Conservation (phyloP, 192 early-diverging fungal species). For the Linnemannia zychae region DNA sequence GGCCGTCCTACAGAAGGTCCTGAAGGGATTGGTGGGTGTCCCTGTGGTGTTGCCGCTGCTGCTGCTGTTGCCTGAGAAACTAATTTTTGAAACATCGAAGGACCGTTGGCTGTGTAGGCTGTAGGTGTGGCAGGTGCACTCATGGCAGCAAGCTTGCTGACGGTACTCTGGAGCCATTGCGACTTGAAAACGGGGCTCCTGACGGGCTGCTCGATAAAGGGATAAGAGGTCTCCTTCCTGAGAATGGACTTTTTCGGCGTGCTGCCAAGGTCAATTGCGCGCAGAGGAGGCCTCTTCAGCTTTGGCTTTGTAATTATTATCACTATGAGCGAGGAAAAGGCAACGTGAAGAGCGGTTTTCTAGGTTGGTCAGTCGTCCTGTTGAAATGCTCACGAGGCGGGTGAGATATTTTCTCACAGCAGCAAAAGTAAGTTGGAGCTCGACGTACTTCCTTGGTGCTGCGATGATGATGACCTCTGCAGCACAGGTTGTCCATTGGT, state of each 20-base stretch:
- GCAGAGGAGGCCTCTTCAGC: slow-evolving; percentile 45
- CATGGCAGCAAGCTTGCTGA: slow-evolving; percentile 50
- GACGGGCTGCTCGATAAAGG: slow-evolving; percentile 44
- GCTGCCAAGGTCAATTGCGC: slow-evolving; percentile 27
- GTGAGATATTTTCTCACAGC: not conserved
- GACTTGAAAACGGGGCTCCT: slow-evolving; percentile 52
- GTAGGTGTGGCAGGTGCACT: slow-evolving; percentile 47
- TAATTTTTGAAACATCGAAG: slow-evolving; percentile 50
- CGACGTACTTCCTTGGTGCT: slow-evolving; percentile 25
- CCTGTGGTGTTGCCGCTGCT: slow-evolving; percentile 12
- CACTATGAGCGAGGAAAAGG: not conserved
- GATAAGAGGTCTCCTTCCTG: slow-evolving; percentile 51
- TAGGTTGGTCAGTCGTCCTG: not conserved
- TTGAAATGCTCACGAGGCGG: not conserved
- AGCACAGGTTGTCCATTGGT: slow-evolving; percentile 1
- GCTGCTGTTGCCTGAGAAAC: slow-evolving; percentile 49
- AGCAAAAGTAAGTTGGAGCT: not conserved
- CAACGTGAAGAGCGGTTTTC: not conserved
- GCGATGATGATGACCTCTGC: slow-evolving; percentile 1
- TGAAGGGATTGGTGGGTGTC: not conserved
- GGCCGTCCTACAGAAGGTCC: not conserved
- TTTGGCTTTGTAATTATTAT: slow-evolving; percentile 24
- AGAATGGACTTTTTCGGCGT: slow-evolving; percentile 46
- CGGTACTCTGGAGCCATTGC: slow-evolving; percentile 53
- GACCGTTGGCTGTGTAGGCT: slow-evolving; percentile 40